phyloP scores from a whole-genome alignment of 768 basidiomycete genomes.

The Lentinula lateritia region DNA sequence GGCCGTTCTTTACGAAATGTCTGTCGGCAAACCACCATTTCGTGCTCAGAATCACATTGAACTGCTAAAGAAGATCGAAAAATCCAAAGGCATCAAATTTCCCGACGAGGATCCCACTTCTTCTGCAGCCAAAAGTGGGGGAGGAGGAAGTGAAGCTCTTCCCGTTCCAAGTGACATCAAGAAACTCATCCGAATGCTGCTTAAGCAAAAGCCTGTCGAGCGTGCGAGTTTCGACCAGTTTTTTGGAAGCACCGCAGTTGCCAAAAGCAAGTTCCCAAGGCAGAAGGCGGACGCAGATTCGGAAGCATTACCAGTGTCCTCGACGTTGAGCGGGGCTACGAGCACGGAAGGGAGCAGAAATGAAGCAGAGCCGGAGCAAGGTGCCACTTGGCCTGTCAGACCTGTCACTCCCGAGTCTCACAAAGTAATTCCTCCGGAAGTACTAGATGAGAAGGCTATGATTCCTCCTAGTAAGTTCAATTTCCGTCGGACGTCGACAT shows the following conservation, averaged over 20 bases:
- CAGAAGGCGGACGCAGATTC: conserved; percentile 27
- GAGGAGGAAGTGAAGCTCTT: conserved; percentile 45
- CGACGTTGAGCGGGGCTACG: conserved; percentile 19
- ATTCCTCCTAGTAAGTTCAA: conserved; percentile 81
- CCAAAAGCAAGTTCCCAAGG: conserved; percentile 71
- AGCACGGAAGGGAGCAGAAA: conserved; percentile 14
- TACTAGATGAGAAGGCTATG: conserved; percentile 74
- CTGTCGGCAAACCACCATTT: conserved; percentile 89
- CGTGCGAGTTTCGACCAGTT: conserved; percentile 90
- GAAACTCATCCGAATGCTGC: conserved; percentile 73
- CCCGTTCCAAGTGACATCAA: conserved; percentile 82
- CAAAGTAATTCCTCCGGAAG: conserved; percentile 70
- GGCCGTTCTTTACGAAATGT: conserved; percentile 94
- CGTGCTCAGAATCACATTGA: conserved; percentile 96
- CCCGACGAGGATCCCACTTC: conserved; percentile 79
- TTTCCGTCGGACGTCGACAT: conserved; percentile 39
- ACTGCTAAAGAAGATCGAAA: conserved; percentile 87
- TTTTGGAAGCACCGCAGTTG: conserved; percentile 75
- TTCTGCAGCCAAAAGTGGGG: conserved; percentile 32
- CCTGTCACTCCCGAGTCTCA: conserved; percentile 66
- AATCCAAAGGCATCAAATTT: conserved; percentile 87
- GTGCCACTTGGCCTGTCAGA: conserved; percentile 28
- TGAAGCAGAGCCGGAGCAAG: conserved; percentile 2
- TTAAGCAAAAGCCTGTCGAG: conserved; percentile 81
- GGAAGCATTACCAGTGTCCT: conserved; percentile 9